Evolutionary conservation across 176 grass and related monocot genomes (phyloP).

Genomic region (Avena eriantha): DNA sequence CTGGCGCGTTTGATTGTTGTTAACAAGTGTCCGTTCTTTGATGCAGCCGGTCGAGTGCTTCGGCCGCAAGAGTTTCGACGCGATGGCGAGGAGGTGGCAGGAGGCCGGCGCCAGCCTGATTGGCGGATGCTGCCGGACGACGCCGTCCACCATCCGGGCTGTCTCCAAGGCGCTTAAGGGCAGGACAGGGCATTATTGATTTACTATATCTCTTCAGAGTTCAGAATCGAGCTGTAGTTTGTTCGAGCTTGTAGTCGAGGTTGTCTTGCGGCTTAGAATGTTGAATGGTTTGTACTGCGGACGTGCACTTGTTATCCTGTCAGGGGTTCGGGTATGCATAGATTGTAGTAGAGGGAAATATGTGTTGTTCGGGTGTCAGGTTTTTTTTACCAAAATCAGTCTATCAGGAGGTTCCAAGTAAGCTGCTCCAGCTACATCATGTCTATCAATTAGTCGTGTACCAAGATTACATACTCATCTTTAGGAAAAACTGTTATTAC

Average conservation of each 20-base stretch:
- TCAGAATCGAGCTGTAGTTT: constrained; percentile 12
- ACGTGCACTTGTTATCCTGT: not conserved
- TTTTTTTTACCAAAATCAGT: not conserved
- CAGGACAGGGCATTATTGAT: not conserved
- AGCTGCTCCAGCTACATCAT: not conserved
- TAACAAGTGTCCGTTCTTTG: not conserved
- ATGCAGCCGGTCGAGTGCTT: constrained; percentile 60
- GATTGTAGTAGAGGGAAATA: not conserved
- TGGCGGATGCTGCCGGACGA: constrained; percentile 81
- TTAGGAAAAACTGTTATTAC: too few relatives aligned
- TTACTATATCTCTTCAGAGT: constrained; percentile 1
- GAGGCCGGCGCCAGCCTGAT: constrained; percentile 73
- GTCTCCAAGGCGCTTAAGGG: constrained; percentile 66
- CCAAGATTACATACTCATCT: not conserved
- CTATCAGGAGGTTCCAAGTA: not conserved
- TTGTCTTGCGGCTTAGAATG: constrained; percentile 10
- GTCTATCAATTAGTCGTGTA: not conserved
- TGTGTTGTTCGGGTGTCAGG: not conserved
- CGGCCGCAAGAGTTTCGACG: constrained; percentile 64
- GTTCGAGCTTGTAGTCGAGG: not conserved
- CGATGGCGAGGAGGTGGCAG: constrained; percentile 58
- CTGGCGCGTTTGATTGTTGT: not conserved
- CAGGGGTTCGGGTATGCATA: not conserved
- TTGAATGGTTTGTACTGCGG: not conserved
- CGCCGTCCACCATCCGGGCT: constrained; percentile 64